phyloP scores from a whole-genome alignment of 2,329 filamentous ascomycete species.

The Metarhizium rileyi region DNA sequence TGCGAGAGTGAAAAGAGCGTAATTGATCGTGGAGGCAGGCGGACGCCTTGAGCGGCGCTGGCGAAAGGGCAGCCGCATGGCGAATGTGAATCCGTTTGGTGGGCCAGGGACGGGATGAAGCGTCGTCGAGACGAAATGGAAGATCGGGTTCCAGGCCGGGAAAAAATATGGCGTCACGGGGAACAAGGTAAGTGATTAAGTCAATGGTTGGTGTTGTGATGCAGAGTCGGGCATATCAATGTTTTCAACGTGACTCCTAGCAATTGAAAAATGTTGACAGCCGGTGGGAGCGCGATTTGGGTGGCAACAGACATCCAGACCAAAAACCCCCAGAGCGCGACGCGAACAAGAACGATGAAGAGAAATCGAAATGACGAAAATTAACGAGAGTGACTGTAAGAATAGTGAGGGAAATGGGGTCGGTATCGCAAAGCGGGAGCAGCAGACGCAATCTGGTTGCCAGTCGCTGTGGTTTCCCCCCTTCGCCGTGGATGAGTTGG shows the following conservation, averaged over 20 bases:
- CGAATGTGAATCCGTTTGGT: conserved; percentile 15
- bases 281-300: not conserved
- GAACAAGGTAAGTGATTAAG: conserved; percentile 1
- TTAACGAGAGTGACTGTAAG: conserved; percentile 9
- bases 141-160: not conserved
- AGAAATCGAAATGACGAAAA: conserved; percentile 3
- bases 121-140: not conserved
- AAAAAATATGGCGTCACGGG: not conserved
- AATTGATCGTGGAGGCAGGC: conserved; percentile 16
- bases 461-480: conserved; percentile 5
- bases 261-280: not conserved
- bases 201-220: not conserved
- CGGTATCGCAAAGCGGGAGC: conserved; percentile 2
- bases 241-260: not conserved
- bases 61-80: conserved; percentile 39
- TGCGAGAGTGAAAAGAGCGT: conserved; percentile 29
- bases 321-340: not conserved
- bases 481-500: conserved; percentile 7
- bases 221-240: conserved; percentile 6
- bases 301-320: not conserved
- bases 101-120: not conserved
- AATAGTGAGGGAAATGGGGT: conserved; percentile 6
- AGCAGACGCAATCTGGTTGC: conserved; percentile 4
- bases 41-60: conserved; percentile 32
- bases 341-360: conserved; percentile 1